Base-by-base conservation (phyloP, 2,329 filamentous ascomycete genomes). In the Onygenales sp. region DNA sequence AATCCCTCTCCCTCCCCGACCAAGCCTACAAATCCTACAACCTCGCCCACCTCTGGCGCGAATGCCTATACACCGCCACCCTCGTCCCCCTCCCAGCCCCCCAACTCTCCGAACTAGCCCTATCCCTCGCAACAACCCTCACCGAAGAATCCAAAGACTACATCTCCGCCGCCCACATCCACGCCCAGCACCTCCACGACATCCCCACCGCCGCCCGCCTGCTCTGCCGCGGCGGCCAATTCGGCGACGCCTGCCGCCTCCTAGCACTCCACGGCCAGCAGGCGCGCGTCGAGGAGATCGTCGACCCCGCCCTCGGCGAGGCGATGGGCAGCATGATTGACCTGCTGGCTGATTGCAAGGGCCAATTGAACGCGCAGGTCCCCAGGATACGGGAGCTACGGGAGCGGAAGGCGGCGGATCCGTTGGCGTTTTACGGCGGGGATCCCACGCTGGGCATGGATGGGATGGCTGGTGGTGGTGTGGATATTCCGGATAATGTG, bases 311-410 rank as follows among this genome's bases (percentile, higher is more conserved):
- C 1, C 82, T 98, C 5, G 80, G 84, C 3, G 92, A 97, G 54
- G 84, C 87, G 1, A 84, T 93, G 54, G 85, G 86, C 21, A 83
- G 81, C 51, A 91, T 86, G 63, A 95, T 90, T 0, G 93, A 97
- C 66, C 84, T 97, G 55, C 81, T 98, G 9, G 89, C 93, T 1
- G 93, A 98, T 68, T 97, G 92, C 80, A 89, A 89, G 67, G 78
- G 78, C 0, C 93, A 98, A 68, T 78, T 97, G 2, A 76, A 78
- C 46, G 87, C 89, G 0, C 93, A 98, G 66, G 82, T 95, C 0
- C 90, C 92, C 0, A 86, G 93, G 14, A 83, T 98, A 58, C 77
- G 78, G 6, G 92, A 96, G 66, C 79, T 98, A 31, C 84, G 92
- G 1, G 75, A 77, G 51, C 91, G 89, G 65, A 94, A 94, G 52